phyloP scores from a whole-genome alignment of 2,329 filamentous ascomycete species.

The Purpureocillium takamizusanense region DNA sequence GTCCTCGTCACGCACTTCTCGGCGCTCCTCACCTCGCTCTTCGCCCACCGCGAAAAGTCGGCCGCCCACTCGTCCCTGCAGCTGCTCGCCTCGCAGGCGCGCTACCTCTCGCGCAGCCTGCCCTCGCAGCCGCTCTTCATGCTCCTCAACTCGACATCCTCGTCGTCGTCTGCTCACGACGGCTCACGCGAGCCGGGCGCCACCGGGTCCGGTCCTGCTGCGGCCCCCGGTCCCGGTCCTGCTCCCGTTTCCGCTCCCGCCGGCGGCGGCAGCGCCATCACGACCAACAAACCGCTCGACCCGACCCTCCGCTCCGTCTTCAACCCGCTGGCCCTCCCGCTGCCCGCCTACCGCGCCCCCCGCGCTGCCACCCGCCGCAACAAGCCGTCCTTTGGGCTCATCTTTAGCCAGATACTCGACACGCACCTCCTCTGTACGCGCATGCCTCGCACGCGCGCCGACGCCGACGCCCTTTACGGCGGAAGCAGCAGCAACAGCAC shows the following conservation, averaged over 20 bases:
- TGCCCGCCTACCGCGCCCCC: constrained; percentile 10
- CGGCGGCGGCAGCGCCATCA: too few relatives aligned
- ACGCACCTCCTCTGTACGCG: constrained; percentile 43
- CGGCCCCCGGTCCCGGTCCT: too few relatives aligned
- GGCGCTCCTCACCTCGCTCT: constrained; percentile 40
- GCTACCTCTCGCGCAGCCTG: constrained; percentile 31
- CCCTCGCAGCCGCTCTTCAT: constrained; percentile 38
- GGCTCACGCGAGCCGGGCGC: too few relatives aligned
- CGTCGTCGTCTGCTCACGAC: constrained; percentile 5
- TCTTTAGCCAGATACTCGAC: constrained; percentile 45
- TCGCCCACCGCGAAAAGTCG: constrained; percentile 35
- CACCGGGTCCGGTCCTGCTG: too few relatives aligned
- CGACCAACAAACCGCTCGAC: constrained; percentile 17
- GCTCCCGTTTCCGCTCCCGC: too few relatives aligned
- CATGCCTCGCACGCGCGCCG: constrained; percentile 28
- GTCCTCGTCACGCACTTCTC: constrained; percentile 49
- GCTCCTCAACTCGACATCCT: constrained; percentile 42
- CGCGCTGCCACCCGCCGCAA: constrained; percentile 18
- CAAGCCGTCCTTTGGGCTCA: constrained; percentile 43
- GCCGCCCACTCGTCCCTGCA: constrained; percentile 39
- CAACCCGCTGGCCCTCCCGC: constrained; percentile 20
- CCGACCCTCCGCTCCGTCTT: constrained; percentile 43
- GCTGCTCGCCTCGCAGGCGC: constrained; percentile 36
- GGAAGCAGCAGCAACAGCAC: background rate
- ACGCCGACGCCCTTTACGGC: constrained; percentile 23